Conservation (phyloP, 2,329 filamentous ascomycete species). For the Botrytis fabae region DNA sequence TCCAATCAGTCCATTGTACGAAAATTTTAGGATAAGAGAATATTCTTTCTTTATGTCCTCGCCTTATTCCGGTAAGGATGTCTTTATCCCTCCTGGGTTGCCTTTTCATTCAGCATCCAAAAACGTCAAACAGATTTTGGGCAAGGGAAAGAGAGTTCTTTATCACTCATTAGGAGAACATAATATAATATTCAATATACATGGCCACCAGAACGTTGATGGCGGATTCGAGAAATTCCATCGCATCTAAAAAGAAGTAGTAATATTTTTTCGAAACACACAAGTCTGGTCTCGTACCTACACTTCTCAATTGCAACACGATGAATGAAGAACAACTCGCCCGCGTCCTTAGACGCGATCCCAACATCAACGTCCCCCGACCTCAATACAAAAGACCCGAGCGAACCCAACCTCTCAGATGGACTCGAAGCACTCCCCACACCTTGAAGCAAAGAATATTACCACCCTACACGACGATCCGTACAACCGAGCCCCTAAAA, state of each 20-base stretch:
- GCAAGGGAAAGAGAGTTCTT: background rate
- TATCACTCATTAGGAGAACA: background rate
- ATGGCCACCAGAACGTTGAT: background rate
- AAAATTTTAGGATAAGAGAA: no score
- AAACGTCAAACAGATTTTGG: background rate
- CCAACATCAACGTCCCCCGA: background rate
- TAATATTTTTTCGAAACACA: background rate
- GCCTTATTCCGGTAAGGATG: background rate
- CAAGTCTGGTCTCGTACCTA: background rate
- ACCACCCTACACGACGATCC: background rate
- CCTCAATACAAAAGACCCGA: background rate
- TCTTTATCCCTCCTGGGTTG: background rate
- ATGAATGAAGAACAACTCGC: background rate
- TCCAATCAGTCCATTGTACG: background rate
- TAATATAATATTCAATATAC: background rate
- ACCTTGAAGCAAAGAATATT: background rate
- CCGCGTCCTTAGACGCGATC: background rate
- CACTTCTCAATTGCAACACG: background rate
- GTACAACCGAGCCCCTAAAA: background rate
- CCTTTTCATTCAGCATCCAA: background rate
- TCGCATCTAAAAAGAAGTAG: background rate
- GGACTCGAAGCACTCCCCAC: fast-evolving
- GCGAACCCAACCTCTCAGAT: background rate
- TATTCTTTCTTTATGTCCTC: background rate
- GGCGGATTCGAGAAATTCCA: background rate